phyloP scores from a whole-genome alignment of 768 basidiomycete species.

The Lactarius psammicola region DNA sequence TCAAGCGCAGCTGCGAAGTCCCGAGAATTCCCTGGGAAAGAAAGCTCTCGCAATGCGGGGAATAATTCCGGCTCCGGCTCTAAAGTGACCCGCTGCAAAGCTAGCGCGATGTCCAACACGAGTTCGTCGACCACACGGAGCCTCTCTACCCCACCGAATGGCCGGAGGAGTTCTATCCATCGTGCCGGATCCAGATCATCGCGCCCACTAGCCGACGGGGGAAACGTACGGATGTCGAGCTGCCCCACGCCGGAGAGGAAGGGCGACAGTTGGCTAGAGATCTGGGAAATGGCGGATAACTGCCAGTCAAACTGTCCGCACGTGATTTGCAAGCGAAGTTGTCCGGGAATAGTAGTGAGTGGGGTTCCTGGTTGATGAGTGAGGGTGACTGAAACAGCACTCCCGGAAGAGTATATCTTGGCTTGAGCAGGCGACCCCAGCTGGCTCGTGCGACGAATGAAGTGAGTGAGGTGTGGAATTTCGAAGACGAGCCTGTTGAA shows the following conservation, averaged over 20 bases:
- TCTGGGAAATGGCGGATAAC: slow-evolving; percentile 3
- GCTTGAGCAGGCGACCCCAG: not conserved
- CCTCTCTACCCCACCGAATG: not conserved
- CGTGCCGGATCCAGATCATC: not conserved
- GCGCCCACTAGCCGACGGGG: not conserved
- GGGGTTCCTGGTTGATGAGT: not conserved
- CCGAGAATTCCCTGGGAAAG: not conserved
- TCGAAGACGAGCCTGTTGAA: slow-evolving; percentile 8
- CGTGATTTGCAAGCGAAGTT: not conserved
- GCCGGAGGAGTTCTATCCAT: slow-evolving; percentile 9
- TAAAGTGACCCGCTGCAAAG: not conserved
- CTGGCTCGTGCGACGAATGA: not conserved
- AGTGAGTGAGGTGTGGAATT: slow-evolving; percentile 1
- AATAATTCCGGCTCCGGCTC: not conserved
- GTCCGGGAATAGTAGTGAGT: not conserved
- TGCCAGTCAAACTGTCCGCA: slow-evolving; percentile 9
- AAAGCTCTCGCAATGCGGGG: not conserved
- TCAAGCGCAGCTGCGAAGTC: not conserved
- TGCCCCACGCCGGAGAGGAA: not conserved
- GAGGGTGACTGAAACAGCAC: not conserved
- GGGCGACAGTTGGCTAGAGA: not conserved
- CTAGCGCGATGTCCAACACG: not conserved
- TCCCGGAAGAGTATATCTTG: not conserved
- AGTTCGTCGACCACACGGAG: not conserved
- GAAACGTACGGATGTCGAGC: not conserved